Evolutionary conservation across 1,284 basidiomycete species (phyloP).

Genomic region (Irpex rosettiformis): DNA sequence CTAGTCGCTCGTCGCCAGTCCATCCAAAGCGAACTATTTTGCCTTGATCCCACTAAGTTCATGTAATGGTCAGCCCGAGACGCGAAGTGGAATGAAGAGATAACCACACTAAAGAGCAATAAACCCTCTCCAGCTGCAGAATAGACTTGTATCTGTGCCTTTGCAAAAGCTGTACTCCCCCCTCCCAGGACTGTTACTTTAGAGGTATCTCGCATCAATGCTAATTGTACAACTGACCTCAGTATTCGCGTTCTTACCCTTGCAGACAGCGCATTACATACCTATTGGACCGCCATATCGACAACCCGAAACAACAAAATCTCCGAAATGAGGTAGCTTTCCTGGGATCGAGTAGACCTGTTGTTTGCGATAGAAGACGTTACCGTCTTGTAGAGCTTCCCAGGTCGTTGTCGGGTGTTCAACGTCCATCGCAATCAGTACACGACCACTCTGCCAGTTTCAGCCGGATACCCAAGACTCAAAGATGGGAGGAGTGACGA

Average conservation of each 20-base stretch:
- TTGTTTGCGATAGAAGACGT: conserved; percentile 75
- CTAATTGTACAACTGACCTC: conserved; percentile 35
- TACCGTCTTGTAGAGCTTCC: conserved; percentile 79
- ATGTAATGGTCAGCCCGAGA: conserved; percentile 1
- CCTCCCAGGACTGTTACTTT: conserved; percentile 78
- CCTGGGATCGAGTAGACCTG: conserved; percentile 85
- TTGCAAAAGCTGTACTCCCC: conserved; percentile 56
- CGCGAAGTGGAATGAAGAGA: conserved; percentile 21
- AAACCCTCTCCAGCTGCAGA: conserved; percentile 71
- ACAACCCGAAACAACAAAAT: conserved; percentile 81
- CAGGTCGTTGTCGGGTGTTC: conserved; percentile 76
- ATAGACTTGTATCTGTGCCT: conserved; percentile 76
- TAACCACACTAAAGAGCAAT: conserved; percentile 66
- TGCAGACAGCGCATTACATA: conserved; percentile 27
- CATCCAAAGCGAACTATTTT: conserved; percentile 82
- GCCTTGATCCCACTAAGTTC: conserved; percentile 76
- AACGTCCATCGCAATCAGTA: conserved; percentile 28
- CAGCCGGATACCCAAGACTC: not conserved
- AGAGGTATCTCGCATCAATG: conserved; percentile 83
- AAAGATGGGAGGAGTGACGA: not conserved
- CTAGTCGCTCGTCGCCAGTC: conserved; percentile 77
- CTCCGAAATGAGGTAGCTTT: conserved; percentile 75
- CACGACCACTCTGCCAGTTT: not conserved
- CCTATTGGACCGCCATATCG: conserved; percentile 88
- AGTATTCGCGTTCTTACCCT: not conserved